Base-by-base conservation (phyloP, 257 asterid genomes). In the Verbena officinalis region DNA sequence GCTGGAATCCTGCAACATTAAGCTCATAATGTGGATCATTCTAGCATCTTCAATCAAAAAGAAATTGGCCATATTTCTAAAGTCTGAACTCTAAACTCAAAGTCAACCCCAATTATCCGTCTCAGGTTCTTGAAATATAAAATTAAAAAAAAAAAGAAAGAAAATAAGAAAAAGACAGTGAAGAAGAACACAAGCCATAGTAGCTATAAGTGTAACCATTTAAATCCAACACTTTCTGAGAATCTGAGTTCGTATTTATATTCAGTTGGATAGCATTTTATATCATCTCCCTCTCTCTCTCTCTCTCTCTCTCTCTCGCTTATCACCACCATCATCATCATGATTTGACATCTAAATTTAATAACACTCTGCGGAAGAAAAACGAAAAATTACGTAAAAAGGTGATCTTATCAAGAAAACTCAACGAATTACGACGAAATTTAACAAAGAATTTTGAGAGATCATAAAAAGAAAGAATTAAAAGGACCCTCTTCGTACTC, bases 401-500 rank as follows among this genome's bases (percentile, higher is more conserved):
- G 75, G 62, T 70, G 70, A 40, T 58, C 21, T 13, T 4, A 57
- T 36, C 55, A 13, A 60, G n/a, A 55, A n/a, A 46, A 43, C 33
- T 19, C 58, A 62, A 30, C 5, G 7, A 10, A 31, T 14, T 21
- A 43, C 42, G 22, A 40, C 9, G 15, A 31, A 55, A 38, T 6
- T 14, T 31, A 31, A 7, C 36, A 36, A 36, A 57, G 33, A 16
- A 34, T 34, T 42, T 56, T n/a, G 38, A 52, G 30, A 53, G 8
- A 71, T 23, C 54, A 51, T 19, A 15, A 62, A 64, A 55, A 21
- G 43, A 63, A 27, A 43, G 73, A 7, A 65, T 42, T 9, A 14
- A 1, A 39, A 10, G 55, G 62, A 54, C 76, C 82, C 73, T 64
- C 75, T 46, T 59, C 33, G 24, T 48, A 64, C 65, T 64, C 27